Evolutionary conservation across 2,329 filamentous ascomycete genomes (phyloP).

Genomic region (Sarocladium brachiariae): DNA sequence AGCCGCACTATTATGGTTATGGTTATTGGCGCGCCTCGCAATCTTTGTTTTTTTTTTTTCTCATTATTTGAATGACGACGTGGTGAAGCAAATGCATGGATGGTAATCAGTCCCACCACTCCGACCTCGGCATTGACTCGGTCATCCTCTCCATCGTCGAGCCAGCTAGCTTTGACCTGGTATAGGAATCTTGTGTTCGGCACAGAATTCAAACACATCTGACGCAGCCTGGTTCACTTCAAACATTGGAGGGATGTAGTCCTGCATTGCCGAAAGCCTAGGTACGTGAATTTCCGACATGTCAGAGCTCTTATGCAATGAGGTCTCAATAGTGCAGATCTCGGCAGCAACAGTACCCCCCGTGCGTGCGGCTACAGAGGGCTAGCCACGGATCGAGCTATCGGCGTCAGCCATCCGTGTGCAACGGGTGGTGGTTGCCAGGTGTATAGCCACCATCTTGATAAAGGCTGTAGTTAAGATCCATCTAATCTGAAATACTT

Average conservation of each 20-base stretch:
- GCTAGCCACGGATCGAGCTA: neutral
- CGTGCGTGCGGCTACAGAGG: constrained; percentile 5
- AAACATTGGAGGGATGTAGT: neutral
- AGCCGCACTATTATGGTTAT: neutral
- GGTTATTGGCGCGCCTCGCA: neutral
- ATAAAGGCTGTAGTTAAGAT: no score
- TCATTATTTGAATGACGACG: neutral
- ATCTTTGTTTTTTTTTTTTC: neutral
- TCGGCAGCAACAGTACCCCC: neutral
- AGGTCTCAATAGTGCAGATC: constrained; percentile 8
- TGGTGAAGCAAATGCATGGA: constrained; percentile 9
- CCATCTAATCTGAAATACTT: no score
- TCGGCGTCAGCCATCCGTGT: no score
- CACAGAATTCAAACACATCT: no score
- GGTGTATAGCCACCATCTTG: no score
- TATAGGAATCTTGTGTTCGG: no score
- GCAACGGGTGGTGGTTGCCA: no score
- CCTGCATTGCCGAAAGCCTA: constrained; percentile 5
- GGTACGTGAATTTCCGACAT: constrained; percentile 5
- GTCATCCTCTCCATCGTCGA: neutral
- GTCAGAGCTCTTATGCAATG: neutral
- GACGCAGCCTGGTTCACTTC: no score
- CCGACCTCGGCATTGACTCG: constrained; percentile 1
- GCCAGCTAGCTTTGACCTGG: no score
- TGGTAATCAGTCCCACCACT: constrained; percentile 6